These are phyloP conservation scores for Fusarium mundagurra DNA, from an alignment of 2,329 filamentous ascomycete species.

Conservation along the genomic window DNA sequence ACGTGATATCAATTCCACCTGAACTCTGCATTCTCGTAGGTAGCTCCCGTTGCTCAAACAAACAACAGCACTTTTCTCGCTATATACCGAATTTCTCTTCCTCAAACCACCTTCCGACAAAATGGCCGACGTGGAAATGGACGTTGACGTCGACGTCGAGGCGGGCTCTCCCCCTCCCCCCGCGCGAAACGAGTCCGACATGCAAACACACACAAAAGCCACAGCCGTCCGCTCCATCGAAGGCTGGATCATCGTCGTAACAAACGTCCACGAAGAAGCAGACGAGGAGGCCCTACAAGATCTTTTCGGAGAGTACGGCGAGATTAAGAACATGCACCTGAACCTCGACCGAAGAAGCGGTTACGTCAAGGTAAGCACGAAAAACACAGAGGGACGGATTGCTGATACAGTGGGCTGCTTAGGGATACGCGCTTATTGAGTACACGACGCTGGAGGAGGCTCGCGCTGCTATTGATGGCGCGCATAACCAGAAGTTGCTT, in stretches of 20 bases:
- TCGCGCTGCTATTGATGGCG: conserved; percentile 81
- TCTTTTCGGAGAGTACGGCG: conserved; percentile 83
- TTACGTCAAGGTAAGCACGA: conserved; percentile 77
- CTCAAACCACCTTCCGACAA: neutral
- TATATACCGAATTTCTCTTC: neutral
- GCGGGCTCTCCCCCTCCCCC: conserved; percentile 52
- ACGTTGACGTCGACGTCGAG: conserved; percentile 57
- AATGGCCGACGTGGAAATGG: conserved; percentile 70
- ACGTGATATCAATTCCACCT: conserved; percentile 30
- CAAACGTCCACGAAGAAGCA: conserved; percentile 88
- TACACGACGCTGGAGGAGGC: conserved; percentile 83
- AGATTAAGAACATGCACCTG: conserved; percentile 87
- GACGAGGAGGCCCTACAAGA: conserved; percentile 86
- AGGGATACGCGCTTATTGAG: conserved; percentile 89
- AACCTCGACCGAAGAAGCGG: conserved; percentile 85
- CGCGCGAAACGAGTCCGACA: conserved; percentile 66
- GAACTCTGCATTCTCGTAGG: conserved; percentile 3
- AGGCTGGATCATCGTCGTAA: conserved; percentile 88
- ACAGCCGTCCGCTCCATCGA: conserved; percentile 88
- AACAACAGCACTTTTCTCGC: neutral
- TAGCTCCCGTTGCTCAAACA: neutral
- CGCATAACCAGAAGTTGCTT: conserved; percentile 79
- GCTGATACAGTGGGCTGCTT: neutral
- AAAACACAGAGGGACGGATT: neutral
- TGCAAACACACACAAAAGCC: conserved; percentile 77